Conservation (phyloP, 176 grass and related monocot genomes). For the Poa pratensis region DNA sequence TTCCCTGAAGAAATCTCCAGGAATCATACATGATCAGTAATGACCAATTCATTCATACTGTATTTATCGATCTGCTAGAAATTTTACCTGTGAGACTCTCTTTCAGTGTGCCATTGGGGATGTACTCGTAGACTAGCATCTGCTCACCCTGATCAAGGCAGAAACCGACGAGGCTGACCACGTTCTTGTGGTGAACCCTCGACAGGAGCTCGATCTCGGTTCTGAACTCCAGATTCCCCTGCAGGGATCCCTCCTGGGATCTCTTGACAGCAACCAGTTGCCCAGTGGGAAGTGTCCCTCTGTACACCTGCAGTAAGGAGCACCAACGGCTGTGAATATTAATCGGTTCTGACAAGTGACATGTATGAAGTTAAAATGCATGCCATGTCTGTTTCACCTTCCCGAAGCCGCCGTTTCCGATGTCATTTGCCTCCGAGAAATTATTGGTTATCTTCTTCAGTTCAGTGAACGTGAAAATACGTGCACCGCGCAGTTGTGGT, state of each 20-base stretch:
- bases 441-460: constrained; percentile 75
- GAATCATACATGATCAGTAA: background rate
- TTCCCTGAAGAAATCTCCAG: constrained; percentile 53
- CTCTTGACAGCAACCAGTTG: constrained; percentile 80
- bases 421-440: constrained; percentile 62
- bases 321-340: background rate
- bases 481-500: constrained; percentile 71
- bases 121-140: constrained; percentile 80
- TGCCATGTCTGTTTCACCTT: constrained; percentile 46
- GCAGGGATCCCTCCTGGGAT: constrained; percentile 65
- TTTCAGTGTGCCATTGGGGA: constrained; percentile 85
- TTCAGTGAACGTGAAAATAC: constrained; percentile 69
- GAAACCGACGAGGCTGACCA: constrained; percentile 82
- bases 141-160: constrained; percentile 82
- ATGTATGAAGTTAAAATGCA: background rate
- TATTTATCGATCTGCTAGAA: background rate
- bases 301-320: constrained; percentile 60
- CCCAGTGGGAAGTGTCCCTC: constrained; percentile 61
- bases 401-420: constrained; percentile 74
- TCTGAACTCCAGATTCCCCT: constrained; percentile 72
- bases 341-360: background rate
- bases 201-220: constrained; percentile 86
- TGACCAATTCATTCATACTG: background rate
- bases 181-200: constrained; percentile 84
- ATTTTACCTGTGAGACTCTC: constrained; percentile 71